Percentiles rank a stretch among this genome's conserved stretches.
These are phyloP conservation scores for Trichocomaceae sp. DNA, from an alignment of 2,329 filamentous ascomycete genomes.

Conservation along the genomic window DNA sequence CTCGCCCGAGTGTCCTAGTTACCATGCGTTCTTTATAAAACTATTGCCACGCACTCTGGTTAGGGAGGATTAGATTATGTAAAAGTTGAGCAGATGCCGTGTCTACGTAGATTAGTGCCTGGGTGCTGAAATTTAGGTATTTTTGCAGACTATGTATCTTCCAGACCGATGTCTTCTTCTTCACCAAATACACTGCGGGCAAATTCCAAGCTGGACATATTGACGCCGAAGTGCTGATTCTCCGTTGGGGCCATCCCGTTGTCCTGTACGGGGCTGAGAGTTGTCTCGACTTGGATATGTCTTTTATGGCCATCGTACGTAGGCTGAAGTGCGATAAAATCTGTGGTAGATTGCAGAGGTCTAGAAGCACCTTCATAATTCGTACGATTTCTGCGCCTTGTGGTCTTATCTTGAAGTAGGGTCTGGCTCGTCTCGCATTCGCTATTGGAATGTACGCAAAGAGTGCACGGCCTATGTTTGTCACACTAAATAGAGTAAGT, in stretches of 20 bases:
- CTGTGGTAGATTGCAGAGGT: neutral
- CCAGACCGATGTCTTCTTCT: constrained; percentile 13
- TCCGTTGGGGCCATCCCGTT: constrained; percentile 8
- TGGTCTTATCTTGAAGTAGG: constrained; percentile 3
- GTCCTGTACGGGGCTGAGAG: neutral
- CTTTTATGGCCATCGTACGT: neutral
- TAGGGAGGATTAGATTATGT: no score
- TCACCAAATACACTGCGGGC: constrained; percentile 18
- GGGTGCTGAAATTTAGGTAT: no score
- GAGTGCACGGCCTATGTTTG: constrained; percentile 48
- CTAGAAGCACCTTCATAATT: neutral
- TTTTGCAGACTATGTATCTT: no score
- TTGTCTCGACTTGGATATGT: neutral
- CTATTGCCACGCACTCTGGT: no score
- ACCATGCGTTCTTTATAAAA: no score
- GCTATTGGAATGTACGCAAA: constrained; percentile 15
- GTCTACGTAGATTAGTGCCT: no score
- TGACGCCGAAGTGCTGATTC: constrained; percentile 16
- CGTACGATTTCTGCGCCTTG: constrained; percentile 2
- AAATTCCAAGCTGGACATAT: constrained; percentile 19
- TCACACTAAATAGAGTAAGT: constrained; percentile 35
- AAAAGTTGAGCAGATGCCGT: no score
- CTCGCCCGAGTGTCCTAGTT: no score
- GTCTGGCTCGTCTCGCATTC: constrained; percentile 16
- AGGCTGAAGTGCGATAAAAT: neutral